Evolutionary conservation across 2,329 filamentous ascomycete genomes (phyloP), one percentile per base, ranked within the genome.

Genomic region (Penicillium olsonii): DNA sequence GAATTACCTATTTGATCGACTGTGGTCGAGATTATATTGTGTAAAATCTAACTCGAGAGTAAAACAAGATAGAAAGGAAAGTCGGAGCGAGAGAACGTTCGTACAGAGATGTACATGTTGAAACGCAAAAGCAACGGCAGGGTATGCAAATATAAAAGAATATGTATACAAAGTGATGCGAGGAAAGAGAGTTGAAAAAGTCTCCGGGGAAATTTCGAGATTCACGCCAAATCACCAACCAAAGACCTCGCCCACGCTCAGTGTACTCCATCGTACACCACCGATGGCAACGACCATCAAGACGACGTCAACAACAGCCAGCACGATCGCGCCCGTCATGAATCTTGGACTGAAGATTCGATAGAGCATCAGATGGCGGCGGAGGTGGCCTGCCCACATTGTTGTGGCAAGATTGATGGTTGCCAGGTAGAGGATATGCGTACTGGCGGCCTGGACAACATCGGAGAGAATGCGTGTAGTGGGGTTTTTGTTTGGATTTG

Each of bases 301-400:
- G 2, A 94, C 79, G 4, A 95, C 56, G 65, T 97, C 92, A 9
- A 95, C 85, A 20, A 92, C 78, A 14, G 92, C 64, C 50, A 97
- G 68, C 42, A 87, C 80, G 3, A 81, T 73, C 0, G 84, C 86
- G 0, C 87, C 90, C 67, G 90, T 81, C 87, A 99, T 89, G 74
- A 92, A 99, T 22, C 92, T 77, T 39, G 94, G 94, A 72, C 82
- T 87, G 66, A 99, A 99, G 37, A 99, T 90, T 35, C 94, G 82
- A 73, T 94, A 99, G 24, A 99, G 80, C 94, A 99, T 99, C 55
- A 99, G 79, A 75, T 99, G 94, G 43, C 94, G 81, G 45, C 94
- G 80, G 63, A 99, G 74, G 74, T 90, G 86, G 1, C 89, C 92
- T 0, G 92, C 90, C 87, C 92, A 96, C 69, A 88, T 84, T 61